A percentile compares a stretch with the other conserved stretches of the same genome.
These are phyloP conservation scores for Corrigiola litoralis DNA, from an alignment of 179 eudicot genomes.

Conservation along the genomic window DNA sequence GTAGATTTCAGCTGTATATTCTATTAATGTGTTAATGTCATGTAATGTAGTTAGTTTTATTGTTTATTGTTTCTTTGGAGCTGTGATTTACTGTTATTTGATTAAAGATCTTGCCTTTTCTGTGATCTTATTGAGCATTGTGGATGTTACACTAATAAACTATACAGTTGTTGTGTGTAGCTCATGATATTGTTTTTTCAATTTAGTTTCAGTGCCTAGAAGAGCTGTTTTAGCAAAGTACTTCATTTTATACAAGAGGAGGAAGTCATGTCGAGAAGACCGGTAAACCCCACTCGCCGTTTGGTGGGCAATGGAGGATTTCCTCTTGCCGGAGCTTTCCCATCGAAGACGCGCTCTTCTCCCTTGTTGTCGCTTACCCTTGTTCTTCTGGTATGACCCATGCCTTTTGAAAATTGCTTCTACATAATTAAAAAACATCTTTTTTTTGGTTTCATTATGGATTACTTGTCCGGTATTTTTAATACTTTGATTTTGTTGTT, in stretches of 20 bases:
- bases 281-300: constrained; percentile 62
- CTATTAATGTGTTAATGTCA: neutral
- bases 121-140: neutral
- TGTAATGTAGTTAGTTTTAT: neutral
- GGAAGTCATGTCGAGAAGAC: constrained; percentile 76
- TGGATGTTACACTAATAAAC: neutral
- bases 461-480: too few species aligned
- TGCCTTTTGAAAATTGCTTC: constrained; percentile 3
- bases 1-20: too few species aligned
- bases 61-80: neutral
- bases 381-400: constrained; percentile 51
- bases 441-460: neutral
- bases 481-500: neutral
- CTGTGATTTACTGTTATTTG: neutral
- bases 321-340: constrained; percentile 62
- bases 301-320: constrained; percentile 54
- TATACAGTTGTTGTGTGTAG: neutral
- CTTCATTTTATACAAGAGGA: neutral
- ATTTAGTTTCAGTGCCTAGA: constrained; percentile 1
- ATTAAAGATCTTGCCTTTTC: neutral
- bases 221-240: neutral
- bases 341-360: constrained; percentile 72
- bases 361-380: constrained; percentile 67
- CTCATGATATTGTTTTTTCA: constrained; percentile 17
- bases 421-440: neutral